These are phyloP conservation scores for Lipomyces japonicus DNA, from an alignment of 805 yeast species.

Conservation along the genomic window DNA sequence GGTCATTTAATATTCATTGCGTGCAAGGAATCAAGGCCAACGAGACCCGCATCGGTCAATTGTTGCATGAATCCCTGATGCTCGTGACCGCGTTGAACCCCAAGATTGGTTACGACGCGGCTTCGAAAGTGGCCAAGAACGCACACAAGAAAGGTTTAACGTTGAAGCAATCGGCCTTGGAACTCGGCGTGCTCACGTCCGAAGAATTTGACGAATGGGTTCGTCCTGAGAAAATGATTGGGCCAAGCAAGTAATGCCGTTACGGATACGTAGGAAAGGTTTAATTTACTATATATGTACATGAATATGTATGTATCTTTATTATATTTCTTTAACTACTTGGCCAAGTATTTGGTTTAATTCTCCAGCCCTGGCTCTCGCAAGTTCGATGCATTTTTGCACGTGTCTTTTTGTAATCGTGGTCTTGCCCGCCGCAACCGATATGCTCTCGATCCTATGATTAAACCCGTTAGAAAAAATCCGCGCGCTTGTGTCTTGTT, in stretches of 20 bases:
- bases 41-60: conserved; percentile 76
- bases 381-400: conserved; percentile 13
- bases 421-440: conserved; percentile 12
- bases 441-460: conserved; percentile 1
- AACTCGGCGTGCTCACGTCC: conserved; percentile 75
- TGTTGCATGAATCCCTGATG: conserved; percentile 93
- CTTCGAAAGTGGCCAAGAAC: conserved; percentile 96
- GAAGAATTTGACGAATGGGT: conserved; percentile 96
- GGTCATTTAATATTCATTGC: conserved; percentile 91
- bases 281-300: neutral
- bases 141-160: conserved; percentile 98
- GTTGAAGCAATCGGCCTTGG: conserved; percentile 88
- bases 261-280: neutral
- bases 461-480: too few relatives aligned
- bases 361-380: conserved; percentile 16
- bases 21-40: conserved; percentile 93
- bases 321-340: neutral
- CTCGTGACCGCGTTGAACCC: conserved; percentile 98
- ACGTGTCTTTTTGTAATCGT: conserved; percentile 7
- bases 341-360: conserved; percentile 3
- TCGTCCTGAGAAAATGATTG: conserved; percentile 96
- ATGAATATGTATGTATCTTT: neutral
- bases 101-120: conserved; percentile 96
- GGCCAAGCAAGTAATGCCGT: conserved; percentile 55
- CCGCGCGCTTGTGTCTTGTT: neutral